Percentiles rank a stretch among this genome's conserved stretches.
These are phyloP conservation scores for Eucalyptus tenuipes DNA, from an alignment of 345 rosid species.

Conservation along the genomic window DNA sequence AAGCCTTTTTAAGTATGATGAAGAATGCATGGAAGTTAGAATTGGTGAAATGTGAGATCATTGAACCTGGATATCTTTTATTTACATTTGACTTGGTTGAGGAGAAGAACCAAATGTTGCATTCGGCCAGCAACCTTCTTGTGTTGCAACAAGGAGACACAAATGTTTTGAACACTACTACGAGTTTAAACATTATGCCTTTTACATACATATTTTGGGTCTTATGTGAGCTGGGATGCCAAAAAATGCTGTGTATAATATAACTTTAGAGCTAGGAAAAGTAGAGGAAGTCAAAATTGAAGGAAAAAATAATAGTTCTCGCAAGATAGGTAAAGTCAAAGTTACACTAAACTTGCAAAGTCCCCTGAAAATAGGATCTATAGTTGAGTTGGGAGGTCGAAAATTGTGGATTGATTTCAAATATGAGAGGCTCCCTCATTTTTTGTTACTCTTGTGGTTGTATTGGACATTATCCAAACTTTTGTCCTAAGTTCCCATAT, in stretches of 20 bases:
- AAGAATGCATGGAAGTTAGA: not conserved
- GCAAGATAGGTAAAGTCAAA: not conserved
- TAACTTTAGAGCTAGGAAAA: not conserved
- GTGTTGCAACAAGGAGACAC: not conserved
- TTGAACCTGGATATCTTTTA: not conserved
- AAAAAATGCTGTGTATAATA: too few relatives aligned
- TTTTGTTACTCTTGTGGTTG: not conserved
- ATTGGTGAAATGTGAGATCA: not conserved
- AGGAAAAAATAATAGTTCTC: fast-evolving
- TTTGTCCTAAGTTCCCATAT: not conserved
- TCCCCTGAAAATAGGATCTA: not conserved
- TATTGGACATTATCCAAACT: not conserved
- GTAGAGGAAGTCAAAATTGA: not conserved
- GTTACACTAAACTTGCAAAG: not conserved
- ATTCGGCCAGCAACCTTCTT: fast-evolving
- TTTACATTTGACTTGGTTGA: not conserved
- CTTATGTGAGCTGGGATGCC: not conserved
- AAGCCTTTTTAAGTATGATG: not conserved
- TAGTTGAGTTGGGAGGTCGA: not conserved
- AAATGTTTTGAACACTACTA: not conserved
- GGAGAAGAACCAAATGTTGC: not conserved
- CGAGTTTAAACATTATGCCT: too few relatives aligned
- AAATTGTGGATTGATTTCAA: not conserved
- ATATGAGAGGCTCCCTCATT: not conserved
- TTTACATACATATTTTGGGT: not conserved